Evolutionary conservation across 139 green algal genomes (phyloP).

Genomic region (Pseudopediastrum boryanum): DNA sequence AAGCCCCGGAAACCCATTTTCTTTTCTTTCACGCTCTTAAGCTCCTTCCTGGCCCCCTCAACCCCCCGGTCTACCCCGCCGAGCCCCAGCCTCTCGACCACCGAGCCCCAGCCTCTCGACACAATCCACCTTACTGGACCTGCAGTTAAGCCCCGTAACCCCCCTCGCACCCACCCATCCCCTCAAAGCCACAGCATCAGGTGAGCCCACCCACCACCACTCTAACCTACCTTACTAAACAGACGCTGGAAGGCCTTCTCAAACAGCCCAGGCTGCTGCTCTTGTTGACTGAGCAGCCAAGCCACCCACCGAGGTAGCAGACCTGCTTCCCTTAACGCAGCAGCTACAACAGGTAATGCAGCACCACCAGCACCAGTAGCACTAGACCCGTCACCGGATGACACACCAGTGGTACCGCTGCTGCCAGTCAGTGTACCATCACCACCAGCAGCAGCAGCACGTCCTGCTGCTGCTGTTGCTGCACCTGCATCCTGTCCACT

Average conservation of each 20-base stretch:
- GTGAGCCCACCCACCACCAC: neutral
- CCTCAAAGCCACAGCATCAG: neutral
- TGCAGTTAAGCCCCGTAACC: too few species aligned
- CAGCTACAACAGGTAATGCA: constrained; percentile 61
- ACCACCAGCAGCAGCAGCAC: constrained; percentile 43
- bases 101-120: too few species aligned
- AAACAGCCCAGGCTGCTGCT: constrained; percentile 62
- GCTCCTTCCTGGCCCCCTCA: too few species aligned
- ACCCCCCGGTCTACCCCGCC: too few species aligned
- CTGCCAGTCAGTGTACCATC: neutral
- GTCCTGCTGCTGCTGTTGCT: neutral
- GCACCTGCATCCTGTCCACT: too few species aligned
- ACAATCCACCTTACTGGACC: too few species aligned
- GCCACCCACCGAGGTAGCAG: constrained; percentile 82
- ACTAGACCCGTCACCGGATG: constrained; percentile 32
- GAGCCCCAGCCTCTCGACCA: too few species aligned
- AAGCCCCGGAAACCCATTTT: too few species aligned
- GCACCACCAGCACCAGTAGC: constrained; percentile 20
- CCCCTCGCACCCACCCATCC: too few species aligned
- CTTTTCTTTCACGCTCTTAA: too few species aligned
- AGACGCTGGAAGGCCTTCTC: constrained; percentile 66
- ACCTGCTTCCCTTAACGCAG: constrained; percentile 51
- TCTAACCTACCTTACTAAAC: constrained; percentile 55
- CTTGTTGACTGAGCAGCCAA: constrained; percentile 66
- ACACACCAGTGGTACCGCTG: neutral